phyloP scores from a whole-genome alignment of 345 rosid species.

The Cardamine resedifolia region DNA sequence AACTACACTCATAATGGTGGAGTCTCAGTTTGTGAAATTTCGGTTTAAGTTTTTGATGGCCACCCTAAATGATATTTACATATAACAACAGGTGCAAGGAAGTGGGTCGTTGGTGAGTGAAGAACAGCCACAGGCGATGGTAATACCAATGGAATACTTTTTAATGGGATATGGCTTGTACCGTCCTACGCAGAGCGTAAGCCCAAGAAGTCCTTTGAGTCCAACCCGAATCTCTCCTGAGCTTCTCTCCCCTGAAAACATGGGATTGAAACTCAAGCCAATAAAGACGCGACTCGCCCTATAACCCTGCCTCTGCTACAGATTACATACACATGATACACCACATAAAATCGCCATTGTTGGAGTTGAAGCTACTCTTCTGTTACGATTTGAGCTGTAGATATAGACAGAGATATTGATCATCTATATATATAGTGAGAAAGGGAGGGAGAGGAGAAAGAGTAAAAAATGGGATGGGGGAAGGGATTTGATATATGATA shows the following conservation, averaged over 20 bases:
- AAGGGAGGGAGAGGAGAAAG: neutral
- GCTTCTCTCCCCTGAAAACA: conserved; percentile 96
- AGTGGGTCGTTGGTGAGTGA: conserved; percentile 96
- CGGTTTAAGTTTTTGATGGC: neutral
- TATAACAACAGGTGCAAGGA: conserved; percentile 68
- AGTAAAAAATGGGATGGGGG: neutral
- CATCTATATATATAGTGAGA: conserved; percentile 23
- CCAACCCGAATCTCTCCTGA: conserved; percentile 79
- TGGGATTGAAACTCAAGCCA: conserved; percentile 97
- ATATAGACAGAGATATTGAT: conserved; percentile 33
- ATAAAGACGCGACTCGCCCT: conserved; percentile 67
- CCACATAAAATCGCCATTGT: conserved; percentile 17
- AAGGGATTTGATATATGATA: conserved; percentile 26
- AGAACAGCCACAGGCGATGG: conserved; percentile 98
- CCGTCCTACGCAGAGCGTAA: conserved; percentile 67
- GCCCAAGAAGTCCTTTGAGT: conserved; percentile 94
- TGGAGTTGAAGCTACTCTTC: conserved; percentile 24
- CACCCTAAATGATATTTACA: neutral
- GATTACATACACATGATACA: conserved; percentile 15
- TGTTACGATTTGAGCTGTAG: conserved; percentile 34
- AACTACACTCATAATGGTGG: neutral
- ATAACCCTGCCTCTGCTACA: conserved; percentile 9
- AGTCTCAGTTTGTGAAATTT: neutral
- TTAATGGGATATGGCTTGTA: conserved; percentile 78
- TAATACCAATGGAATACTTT: conserved; percentile 90